Evolutionary conservation across 345 rosid genomes (phyloP).

Genomic region (Hibiscus mutabilis): DNA sequence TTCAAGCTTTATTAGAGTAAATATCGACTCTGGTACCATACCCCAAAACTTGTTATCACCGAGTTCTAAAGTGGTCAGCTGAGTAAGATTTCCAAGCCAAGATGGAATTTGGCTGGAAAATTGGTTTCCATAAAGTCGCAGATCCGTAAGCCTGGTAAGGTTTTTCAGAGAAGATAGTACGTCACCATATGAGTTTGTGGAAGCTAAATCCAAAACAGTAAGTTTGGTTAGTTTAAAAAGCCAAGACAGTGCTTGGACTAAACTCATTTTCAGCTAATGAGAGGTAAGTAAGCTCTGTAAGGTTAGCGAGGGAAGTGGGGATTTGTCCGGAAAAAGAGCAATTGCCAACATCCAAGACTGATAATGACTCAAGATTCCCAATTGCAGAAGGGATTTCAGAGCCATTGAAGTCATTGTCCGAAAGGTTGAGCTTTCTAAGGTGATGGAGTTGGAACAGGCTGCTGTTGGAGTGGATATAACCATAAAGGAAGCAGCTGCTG

Average conservation of each 20-base stretch:
- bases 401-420: slow-evolving; percentile 12
- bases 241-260: not conserved
- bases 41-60: not conserved
- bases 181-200: no score
- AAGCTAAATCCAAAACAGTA: not conserved
- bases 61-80: not conserved
- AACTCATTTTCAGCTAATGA: not conserved
- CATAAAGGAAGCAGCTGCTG: slow-evolving; percentile 11
- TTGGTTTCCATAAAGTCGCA: not conserved
- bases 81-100: not conserved
- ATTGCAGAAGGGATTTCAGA: slow-evolving; percentile 3
- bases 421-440: slow-evolving; percentile 12
- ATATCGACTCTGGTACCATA: not conserved
- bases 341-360: not conserved
- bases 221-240: not conserved
- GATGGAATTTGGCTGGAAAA: not conserved
- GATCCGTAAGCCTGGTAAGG: not conserved
- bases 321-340: not conserved
- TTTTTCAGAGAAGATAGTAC: not conserved
- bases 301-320: not conserved
- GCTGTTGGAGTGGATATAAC: slow-evolving; percentile 13
- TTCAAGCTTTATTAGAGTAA: not conserved
- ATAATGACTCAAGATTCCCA: not conserved
- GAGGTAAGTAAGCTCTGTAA: not conserved
- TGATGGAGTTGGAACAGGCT: slow-evolving; percentile 16